These are phyloP conservation scores for Diatrype stigma DNA, from an alignment of 2,329 filamentous ascomycete genomes.

Conservation along the genomic window DNA sequence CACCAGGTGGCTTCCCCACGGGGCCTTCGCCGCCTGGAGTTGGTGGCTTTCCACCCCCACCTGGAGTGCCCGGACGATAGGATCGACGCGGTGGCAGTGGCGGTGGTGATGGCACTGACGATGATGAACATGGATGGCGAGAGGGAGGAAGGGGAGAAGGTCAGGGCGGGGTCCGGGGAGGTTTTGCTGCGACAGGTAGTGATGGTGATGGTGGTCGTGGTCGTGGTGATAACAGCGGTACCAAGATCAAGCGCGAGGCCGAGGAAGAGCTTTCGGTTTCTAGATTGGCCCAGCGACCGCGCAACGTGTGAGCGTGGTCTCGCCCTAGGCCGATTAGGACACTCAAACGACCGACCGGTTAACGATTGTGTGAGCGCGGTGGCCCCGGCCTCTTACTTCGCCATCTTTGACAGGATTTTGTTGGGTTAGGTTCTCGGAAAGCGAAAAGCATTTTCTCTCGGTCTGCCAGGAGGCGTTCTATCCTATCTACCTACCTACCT, in stretches of 20 bases:
- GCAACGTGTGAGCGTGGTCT: not conserved
- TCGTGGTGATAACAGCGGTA: too few relatives aligned
- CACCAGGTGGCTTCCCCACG: slow-evolving; percentile 35
- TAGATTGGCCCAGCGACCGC: not conserved
- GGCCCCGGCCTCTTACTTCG: too few relatives aligned
- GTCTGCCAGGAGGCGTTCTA: not conserved
- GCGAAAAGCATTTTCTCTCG: too few relatives aligned
- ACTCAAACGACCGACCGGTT: too few relatives aligned
- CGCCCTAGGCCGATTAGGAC: not conserved
- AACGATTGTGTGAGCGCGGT: too few relatives aligned
- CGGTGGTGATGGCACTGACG: not conserved
- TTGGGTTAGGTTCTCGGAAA: too few relatives aligned
- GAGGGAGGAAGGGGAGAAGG: not conserved
- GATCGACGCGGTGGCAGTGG: not conserved
- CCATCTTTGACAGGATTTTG: not conserved
- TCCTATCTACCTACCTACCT: not conserved
- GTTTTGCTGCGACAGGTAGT: not conserved
- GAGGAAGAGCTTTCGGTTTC: not conserved
- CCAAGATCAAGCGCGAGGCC: not conserved
- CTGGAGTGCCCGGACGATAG: slow-evolving; percentile 34
- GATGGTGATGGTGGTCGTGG: not conserved
- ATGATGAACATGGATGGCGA: not conserved
- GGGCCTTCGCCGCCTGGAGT: slow-evolving; percentile 32
- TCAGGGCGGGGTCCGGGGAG: not conserved
- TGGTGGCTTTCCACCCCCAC: slow-evolving; percentile 22